Conservation (phyloP, 345 rosid species). For the Capsella bursapastoris region DNA sequence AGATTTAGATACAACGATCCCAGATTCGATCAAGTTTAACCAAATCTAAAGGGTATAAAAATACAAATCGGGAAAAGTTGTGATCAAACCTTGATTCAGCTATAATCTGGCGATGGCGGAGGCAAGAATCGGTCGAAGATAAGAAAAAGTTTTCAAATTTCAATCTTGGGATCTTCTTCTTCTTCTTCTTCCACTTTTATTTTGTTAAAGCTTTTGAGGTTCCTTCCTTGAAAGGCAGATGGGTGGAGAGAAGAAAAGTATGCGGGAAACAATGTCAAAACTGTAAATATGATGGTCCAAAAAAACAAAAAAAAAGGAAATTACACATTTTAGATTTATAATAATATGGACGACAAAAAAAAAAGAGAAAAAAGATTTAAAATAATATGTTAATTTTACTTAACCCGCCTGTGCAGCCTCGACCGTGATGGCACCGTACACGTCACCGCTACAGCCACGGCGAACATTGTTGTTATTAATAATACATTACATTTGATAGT, state of each 20-base stretch:
- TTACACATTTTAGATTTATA: too few relatives aligned
- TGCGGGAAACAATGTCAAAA: conserved; percentile 28
- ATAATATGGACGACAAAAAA: too few relatives aligned
- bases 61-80: not conserved
- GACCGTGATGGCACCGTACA: too few relatives aligned
- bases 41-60: not conserved
- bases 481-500: too few relatives aligned
- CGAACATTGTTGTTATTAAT: too few relatives aligned
- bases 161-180: not conserved
- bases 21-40: not conserved
- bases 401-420: too few relatives aligned
- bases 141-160: not conserved
- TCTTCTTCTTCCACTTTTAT: not conserved
- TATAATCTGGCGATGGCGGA: conserved; percentile 1
- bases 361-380: too few relatives aligned
- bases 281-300: not conserved
- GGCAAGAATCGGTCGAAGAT: conserved; percentile 21
- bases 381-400: too few relatives aligned
- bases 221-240: conserved; percentile 19
- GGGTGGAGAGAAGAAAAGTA: conserved; percentile 24
- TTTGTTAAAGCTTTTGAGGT: not conserved
- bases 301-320: too few relatives aligned
- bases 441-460: too few relatives aligned
- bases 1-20: conserved; percentile 22
- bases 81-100: conserved; percentile 30